Base-by-base conservation (phyloP, 208 protist genomes). In the Acanthamoeba quina region DNA sequence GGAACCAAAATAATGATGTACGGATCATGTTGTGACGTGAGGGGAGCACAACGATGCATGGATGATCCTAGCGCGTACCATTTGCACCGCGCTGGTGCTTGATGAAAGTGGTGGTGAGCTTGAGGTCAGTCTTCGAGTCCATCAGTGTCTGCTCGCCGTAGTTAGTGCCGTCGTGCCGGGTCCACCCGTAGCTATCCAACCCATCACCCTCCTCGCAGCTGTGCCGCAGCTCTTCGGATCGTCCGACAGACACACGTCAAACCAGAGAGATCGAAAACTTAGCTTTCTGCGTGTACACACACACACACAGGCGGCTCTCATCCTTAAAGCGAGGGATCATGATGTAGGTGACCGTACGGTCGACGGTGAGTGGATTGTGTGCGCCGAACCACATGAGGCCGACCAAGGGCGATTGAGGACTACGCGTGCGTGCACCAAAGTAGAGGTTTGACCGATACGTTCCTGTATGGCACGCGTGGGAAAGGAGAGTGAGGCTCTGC, bases 381-480 rank as follows among this genome's bases (percentile, higher is more conserved):
- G 66, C 89, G 80, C 9, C 62, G n/a, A 82, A 86, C 96, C 96
- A 97, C 72, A 97, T 94, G 37, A 97, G 26, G 29, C 96, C 96
- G 15, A 90, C 91, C 29, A 94, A 90, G 21, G 96, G 94, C 26
- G 95, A 89, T 56, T 58, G 2, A 0, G 62, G 83, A 44, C 76
- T 92, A 76, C 95, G 88, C 11, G 95, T 92, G n/a, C 95, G 94
- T 66, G 96, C 66, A 29, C 94, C 95, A 94, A 96, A 96, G 66
- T 96, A 97, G 21, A 95, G 56, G 70, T 96, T 91, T 19, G 96
- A 96, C 37, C 93, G 94, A 78, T 97, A 97, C 15, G 94, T 96
- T 4, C 96, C 96, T 86, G 78, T 13, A 13, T 47, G 44, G 37
- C 37, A 41, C 37, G 37, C 37, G 37, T 60, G 19, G 54, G 2